Percentiles rank a stretch among this genome's conserved stretches.
Evolutionary conservation across 2,329 filamentous ascomycete species (phyloP).

Genomic region (Magnaporthiopsis rhizophila): DNA sequence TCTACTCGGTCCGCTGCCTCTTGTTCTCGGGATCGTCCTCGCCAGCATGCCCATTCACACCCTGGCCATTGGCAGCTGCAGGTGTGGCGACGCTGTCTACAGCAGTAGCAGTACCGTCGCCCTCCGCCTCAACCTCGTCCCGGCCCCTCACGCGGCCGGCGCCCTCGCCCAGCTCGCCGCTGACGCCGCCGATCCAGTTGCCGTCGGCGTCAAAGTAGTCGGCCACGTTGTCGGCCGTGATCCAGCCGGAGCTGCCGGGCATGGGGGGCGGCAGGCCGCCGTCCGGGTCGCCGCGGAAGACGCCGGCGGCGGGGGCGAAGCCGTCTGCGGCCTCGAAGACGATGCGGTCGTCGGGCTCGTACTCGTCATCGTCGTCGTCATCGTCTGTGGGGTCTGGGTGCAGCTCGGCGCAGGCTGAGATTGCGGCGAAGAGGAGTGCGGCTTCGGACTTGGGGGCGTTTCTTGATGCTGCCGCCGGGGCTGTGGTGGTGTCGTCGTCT

Average conservation of each 20-base stretch:
- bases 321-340: slow-evolving; percentile 53
- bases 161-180: slow-evolving; percentile 53
- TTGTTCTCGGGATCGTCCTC: slow-evolving; percentile 37
- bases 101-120: slow-evolving; percentile 9
- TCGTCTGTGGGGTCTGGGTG: slow-evolving; percentile 61
- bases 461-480: not conserved
- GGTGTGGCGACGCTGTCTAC: slow-evolving; percentile 20
- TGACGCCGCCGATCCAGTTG: slow-evolving; percentile 59
- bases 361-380: slow-evolving; percentile 50
- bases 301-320: slow-evolving; percentile 48
- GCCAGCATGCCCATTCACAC: slow-evolving; percentile 24
- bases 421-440: slow-evolving; percentile 56
- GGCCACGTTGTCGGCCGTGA: slow-evolving; percentile 85
- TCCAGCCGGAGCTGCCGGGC: slow-evolving; percentile 72
- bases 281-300: slow-evolving; percentile 30
- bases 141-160: slow-evolving; percentile 49
- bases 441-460: slow-evolving; percentile 21
- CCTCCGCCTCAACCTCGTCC: slow-evolving; percentile 45
- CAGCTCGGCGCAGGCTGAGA: slow-evolving; percentile 67
- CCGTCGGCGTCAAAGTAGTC: slow-evolving; percentile 76
- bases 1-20: slow-evolving; percentile 35
- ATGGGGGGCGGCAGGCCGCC: slow-evolving; percentile 56
- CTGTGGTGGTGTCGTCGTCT: not conserved
- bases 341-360: slow-evolving; percentile 41
- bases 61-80: slow-evolving; percentile 4